Conservation (phyloP, 2,329 filamentous ascomycete genomes). For the Aspergillus persii region DNA sequence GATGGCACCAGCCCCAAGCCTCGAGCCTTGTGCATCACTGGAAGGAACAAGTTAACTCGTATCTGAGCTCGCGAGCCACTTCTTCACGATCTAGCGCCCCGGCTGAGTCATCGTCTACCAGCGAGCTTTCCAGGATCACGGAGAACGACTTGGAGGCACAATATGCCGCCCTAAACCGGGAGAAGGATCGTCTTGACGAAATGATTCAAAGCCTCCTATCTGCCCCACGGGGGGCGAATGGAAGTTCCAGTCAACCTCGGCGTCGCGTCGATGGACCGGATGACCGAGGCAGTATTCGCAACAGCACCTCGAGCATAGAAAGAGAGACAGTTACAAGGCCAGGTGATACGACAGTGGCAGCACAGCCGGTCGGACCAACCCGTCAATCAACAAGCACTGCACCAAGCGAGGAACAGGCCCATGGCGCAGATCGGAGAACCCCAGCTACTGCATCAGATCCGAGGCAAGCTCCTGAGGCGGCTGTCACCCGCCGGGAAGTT, state of each 20-base stretch:
- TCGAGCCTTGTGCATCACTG: conserved; percentile 7
- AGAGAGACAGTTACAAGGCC: neutral
- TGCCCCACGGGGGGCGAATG: too few relatives aligned
- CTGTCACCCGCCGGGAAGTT: neutral
- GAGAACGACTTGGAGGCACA: neutral
- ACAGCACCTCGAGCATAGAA: neutral
- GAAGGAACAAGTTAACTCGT: conserved; percentile 5
- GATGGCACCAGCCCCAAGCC: conserved; percentile 21
- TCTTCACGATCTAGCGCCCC: neutral
- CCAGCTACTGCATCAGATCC: neutral
- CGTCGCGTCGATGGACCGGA: too few relatives aligned
- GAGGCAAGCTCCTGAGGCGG: neutral
- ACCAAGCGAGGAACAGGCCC: neutral
- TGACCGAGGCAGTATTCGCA: neutral
- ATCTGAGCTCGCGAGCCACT: neutral
- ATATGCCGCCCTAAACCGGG: neutral
- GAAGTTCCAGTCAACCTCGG: too few relatives aligned
- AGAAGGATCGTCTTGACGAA: too few relatives aligned
- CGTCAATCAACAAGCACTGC: neutral
- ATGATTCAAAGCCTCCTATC: too few relatives aligned
- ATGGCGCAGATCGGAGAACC: neutral
- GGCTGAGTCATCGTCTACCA: neutral
- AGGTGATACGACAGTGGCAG: neutral
- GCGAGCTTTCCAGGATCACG: neutral
- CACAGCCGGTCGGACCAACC: neutral